These are phyloP conservation scores for Podospora fimiseda DNA, from an alignment of 495 filamentous ascomycete genomes.

Conservation along the genomic window DNA sequence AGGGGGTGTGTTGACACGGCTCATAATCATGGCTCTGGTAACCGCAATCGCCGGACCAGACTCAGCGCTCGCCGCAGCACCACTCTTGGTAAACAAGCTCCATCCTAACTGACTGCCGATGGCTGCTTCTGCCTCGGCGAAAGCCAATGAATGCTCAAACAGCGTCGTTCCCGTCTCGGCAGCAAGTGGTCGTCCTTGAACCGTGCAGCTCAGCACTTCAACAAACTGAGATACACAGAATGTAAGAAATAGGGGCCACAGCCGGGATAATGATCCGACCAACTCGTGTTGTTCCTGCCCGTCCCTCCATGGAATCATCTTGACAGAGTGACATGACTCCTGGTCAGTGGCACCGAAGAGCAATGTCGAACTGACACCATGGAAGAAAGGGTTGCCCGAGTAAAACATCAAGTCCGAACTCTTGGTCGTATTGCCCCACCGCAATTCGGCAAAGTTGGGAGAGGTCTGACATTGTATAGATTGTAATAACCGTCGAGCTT, in stretches of 20 bases:
- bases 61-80: constrained; percentile 34
- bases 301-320: constrained; percentile 54
- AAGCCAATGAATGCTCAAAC: constrained; percentile 93
- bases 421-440: constrained; percentile 66
- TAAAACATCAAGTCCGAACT: constrained; percentile 66
- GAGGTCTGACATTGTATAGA: constrained; percentile 92
- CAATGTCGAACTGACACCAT: constrained; percentile 59
- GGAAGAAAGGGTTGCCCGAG: constrained; percentile 60
- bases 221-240: constrained; percentile 82
- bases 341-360: constrained; percentile 62
- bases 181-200: constrained; percentile 74
- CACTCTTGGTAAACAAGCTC: constrained; percentile 47
- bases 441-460: constrained; percentile 61
- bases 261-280: constrained; percentile 67
- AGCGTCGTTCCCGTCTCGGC: constrained; percentile 94
- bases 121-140: constrained; percentile 89
- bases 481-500: constrained; percentile 64
- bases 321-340: constrained; percentile 62
- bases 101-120: constrained; percentile 69
- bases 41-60: constrained; percentile 40
- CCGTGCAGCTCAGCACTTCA: constrained; percentile 76
- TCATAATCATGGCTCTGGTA: constrained; percentile 52
- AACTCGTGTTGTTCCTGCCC: constrained; percentile 38
- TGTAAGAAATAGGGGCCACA: constrained; percentile 84
- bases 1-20: constrained; percentile 70